A percentile compares a stretch with the other conserved stretches of the same genome.
Evolutionary conservation across 805 yeast genomes (phyloP).

Genomic region (Metschnikowia lunata): DNA sequence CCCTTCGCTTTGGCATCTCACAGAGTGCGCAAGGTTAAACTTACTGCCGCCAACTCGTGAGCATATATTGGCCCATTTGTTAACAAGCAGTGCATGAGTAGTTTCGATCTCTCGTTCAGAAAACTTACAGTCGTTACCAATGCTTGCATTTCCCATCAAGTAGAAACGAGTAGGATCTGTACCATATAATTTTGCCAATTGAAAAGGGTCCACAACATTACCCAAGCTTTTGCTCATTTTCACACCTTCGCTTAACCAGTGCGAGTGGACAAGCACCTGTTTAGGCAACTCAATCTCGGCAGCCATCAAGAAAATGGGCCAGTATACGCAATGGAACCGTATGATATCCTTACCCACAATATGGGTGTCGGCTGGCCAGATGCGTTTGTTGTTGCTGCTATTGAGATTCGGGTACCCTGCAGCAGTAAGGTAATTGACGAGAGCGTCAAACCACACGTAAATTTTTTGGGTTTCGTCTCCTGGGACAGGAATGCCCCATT

Average conservation of each 20-base stretch:
- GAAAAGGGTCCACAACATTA: conserved; percentile 88
- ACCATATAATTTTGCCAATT: conserved; percentile 59
- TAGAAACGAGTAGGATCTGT: conserved; percentile 72
- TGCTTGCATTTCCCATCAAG: conserved; percentile 67
- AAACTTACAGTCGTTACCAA: conserved; percentile 78
- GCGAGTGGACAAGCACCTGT: conserved; percentile 83
- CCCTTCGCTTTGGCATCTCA: conserved; percentile 20
- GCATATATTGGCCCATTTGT: conserved; percentile 78
- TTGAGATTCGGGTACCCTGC: conserved; percentile 44
- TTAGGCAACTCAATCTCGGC: conserved; percentile 68
- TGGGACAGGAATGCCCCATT: conserved; percentile 93
- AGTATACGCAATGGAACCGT: conserved; percentile 83
- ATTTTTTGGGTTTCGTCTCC: conserved; percentile 70
- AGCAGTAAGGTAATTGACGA: conserved; percentile 77
- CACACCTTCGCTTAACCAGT: conserved; percentile 85
- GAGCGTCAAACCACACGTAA: conserved; percentile 97
- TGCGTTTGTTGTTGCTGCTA: conserved; percentile 16
- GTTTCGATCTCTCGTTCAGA: conserved; percentile 50
- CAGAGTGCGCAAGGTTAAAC: conserved; percentile 53
- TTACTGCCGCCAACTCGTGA: conserved; percentile 69
- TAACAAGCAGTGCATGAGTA: conserved; percentile 63
- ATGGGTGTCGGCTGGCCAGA: conserved; percentile 68
- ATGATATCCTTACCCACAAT: conserved; percentile 89
- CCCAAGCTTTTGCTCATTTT: conserved; percentile 94
- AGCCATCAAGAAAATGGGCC: conserved; percentile 91